Conservation (phyloP, 805 yeast species). For the Saccharomycopsis fibuligera region DNA sequence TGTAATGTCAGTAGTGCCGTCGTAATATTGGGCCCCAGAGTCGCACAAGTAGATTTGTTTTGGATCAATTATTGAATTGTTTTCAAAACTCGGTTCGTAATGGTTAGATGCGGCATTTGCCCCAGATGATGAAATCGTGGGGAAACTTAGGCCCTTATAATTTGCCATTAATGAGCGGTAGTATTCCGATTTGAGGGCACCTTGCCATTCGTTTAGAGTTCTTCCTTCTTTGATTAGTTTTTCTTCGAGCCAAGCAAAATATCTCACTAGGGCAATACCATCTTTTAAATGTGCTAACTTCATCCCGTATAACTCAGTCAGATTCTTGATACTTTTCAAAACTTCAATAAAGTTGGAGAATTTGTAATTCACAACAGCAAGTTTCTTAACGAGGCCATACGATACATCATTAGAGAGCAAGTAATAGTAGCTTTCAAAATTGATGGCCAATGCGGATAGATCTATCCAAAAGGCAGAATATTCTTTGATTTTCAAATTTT, state of each 20-base stretch:
- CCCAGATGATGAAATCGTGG: constrained; percentile 70
- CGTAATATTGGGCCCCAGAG: constrained; percentile 55
- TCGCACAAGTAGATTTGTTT: constrained; percentile 48
- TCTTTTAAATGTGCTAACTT: constrained; percentile 49
- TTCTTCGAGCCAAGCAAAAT: constrained; percentile 54
- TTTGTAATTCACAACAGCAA: constrained; percentile 15
- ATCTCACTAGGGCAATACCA: constrained; percentile 47
- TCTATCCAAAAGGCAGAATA: constrained; percentile 60
- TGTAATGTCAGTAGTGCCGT: constrained; percentile 62
- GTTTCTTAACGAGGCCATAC: constrained; percentile 58
- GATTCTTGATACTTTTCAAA: constrained; percentile 47
- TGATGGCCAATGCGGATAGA: constrained; percentile 33
- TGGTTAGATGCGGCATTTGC: constrained; percentile 75
- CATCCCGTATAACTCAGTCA: constrained; percentile 44
- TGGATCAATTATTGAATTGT: constrained; percentile 41
- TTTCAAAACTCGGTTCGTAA: constrained; percentile 48
- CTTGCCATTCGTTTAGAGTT: constrained; percentile 46
- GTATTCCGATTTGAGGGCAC: constrained; percentile 39
- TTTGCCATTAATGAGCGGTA: constrained; percentile 38
- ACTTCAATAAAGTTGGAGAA: constrained; percentile 31
- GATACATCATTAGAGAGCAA: constrained; percentile 53
- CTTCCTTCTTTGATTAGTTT: constrained; percentile 34
- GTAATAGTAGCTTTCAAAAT: constrained; percentile 30
- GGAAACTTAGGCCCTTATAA: constrained; percentile 62
- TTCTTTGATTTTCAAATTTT: constrained; percentile 38